Evolutionary conservation across 2,329 filamentous ascomycete species (phyloP).

Genomic region (Cercospora sesami): DNA sequence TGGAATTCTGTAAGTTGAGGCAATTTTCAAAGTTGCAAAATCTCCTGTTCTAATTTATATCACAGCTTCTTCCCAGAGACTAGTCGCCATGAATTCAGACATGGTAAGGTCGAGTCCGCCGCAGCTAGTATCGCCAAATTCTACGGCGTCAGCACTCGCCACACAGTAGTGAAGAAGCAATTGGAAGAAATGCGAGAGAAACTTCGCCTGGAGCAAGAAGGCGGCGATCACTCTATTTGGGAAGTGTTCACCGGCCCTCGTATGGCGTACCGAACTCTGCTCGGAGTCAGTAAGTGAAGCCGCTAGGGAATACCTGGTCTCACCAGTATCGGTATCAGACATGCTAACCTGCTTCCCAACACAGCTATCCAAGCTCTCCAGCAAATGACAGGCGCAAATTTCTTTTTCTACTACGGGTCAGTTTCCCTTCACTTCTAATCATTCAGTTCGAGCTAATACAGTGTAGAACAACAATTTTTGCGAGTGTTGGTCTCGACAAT

Average conservation of each 20-base stretch:
- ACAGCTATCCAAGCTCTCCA: constrained; percentile 55
- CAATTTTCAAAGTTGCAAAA: neutral
- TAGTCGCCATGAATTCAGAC: constrained; percentile 49
- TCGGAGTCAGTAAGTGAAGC: constrained; percentile 41
- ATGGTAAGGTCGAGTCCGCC: constrained; percentile 44
- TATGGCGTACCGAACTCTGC: constrained; percentile 49
- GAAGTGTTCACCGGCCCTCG: constrained; percentile 47
- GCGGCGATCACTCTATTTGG: constrained; percentile 54
- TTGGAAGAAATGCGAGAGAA: constrained; percentile 48
- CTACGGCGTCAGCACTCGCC: constrained; percentile 50
- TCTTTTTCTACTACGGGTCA: constrained; percentile 58
- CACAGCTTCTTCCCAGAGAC: constrained; percentile 46
- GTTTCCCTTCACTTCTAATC: neutral
- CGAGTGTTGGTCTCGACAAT: constrained; percentile 24
- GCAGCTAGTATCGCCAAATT: constrained; percentile 45
- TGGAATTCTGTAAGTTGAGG: constrained; percentile 40
- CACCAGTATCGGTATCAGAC: neutral
- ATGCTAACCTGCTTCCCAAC: neutral
- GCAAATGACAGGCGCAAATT: constrained; percentile 67
- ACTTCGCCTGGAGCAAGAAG: constrained; percentile 44
- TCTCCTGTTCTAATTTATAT: neutral
- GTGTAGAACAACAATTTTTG: constrained; percentile 45
- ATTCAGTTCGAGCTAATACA: neutral
- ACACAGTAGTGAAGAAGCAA: constrained; percentile 45
- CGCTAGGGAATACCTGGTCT: neutral